Percentiles rank a stretch among this genome's conserved stretches.
phyloP scores from a whole-genome alignment of 176 grass and related monocot genomes.

The Zoysia pacifica region DNA sequence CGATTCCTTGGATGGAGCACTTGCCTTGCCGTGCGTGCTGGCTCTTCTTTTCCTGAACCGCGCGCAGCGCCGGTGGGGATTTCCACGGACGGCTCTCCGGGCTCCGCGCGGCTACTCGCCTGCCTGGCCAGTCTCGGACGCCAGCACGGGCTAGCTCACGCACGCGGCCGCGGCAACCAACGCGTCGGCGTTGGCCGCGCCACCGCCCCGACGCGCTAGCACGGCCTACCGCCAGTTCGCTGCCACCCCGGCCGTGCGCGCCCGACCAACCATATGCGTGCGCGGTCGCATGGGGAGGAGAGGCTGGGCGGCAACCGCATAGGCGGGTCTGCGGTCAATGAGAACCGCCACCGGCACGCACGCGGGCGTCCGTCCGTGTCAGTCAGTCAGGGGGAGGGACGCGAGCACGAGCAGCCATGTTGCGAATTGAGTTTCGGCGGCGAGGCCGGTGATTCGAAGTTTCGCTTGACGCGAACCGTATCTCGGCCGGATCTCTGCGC shows the following conservation, averaged over 20 bases:
- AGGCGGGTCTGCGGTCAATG: constrained; percentile 14
- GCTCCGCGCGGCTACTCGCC: too few relatives aligned
- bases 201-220: neutral
- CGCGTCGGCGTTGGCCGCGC: neutral
- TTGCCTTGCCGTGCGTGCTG: neutral
- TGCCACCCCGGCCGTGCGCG: neutral
- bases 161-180: constrained; percentile 1
- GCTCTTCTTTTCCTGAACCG: neutral
- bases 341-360: neutral
- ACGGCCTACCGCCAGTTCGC: neutral
- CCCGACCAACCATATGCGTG: constrained; percentile 5
- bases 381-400: neutral
- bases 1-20: neutral
- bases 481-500: constrained; percentile 24
- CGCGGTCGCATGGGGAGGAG: neutral
- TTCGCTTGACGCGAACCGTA: constrained; percentile 38
- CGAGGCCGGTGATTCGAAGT: constrained; percentile 40
- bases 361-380: neutral
- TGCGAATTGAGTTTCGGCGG: constrained; percentile 7
- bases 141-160: neutral
- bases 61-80: neutral
- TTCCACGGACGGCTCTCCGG: neutral
- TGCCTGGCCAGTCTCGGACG: too few relatives aligned
- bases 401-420: constrained; percentile 2
- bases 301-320: neutral